These are phyloP conservation scores for Penstemon davidsonii DNA, from an alignment of 257 asterid species.

Conservation along the genomic window DNA sequence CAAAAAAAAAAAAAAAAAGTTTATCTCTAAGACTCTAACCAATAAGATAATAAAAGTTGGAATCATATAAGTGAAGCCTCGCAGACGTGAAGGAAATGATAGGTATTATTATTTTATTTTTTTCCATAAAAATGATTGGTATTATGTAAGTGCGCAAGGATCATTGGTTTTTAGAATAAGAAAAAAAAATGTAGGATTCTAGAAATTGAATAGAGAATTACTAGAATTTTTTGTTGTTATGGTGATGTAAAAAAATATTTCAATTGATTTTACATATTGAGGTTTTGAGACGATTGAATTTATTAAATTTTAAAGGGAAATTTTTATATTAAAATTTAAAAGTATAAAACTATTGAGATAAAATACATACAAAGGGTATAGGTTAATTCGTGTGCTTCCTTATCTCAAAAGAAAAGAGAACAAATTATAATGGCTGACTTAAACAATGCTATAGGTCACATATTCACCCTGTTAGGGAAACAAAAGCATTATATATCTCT, in stretches of 20 bases:
- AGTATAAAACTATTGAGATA: too few relatives aligned
- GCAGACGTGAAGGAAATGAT: conserved; percentile 16
- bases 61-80: conserved; percentile 2
- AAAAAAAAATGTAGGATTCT: background rate
- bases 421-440: background rate
- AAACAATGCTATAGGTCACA: background rate
- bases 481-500: background rate
- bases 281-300: background rate
- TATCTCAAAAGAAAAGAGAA: background rate
- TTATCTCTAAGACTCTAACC: background rate
- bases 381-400: background rate
- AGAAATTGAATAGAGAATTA: too few relatives aligned
- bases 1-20: background rate
- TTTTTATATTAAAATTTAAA: too few relatives aligned
- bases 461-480: conserved; percentile 5
- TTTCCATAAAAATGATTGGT: background rate
- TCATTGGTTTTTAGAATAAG: background rate
- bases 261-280: too few relatives aligned
- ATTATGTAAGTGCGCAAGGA: too few relatives aligned
- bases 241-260: too few relatives aligned
- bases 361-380: too few relatives aligned
- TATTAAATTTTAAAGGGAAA: background rate
- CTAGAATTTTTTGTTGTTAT: too few relatives aligned
- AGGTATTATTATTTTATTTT: background rate
- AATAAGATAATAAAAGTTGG: background rate